These are phyloP conservation scores for Pichia sp. DNA, from an alignment of 1,139 yeast genomes.

Conservation along the genomic window DNA sequence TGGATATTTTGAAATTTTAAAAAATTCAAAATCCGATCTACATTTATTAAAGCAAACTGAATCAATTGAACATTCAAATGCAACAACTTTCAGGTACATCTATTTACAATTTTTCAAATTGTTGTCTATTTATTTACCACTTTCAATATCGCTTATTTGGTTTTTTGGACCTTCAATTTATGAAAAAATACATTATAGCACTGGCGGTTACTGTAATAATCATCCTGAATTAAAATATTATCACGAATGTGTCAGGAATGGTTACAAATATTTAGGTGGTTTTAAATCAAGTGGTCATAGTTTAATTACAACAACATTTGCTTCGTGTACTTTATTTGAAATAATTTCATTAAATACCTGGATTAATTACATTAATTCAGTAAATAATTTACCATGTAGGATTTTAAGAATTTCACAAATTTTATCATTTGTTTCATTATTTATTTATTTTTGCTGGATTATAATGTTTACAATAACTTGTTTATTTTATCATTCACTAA, in stretches of 20 bases:
- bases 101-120: slow-evolving; percentile 12
- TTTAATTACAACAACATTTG: slow-evolving; percentile 45
- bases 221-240: slow-evolving; percentile 18
- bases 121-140: slow-evolving; percentile 15
- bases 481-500: slow-evolving; percentile 53
- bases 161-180: slow-evolving; percentile 39
- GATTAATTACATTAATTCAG: slow-evolving; percentile 1
- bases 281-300: slow-evolving; percentile 64
- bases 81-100: background rate
- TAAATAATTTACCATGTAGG: background rate
- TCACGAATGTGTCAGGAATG: slow-evolving; percentile 17
- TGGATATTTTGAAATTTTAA: background rate
- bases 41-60: slow-evolving; percentile 5
- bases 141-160: slow-evolving; percentile 26
- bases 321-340: slow-evolving; percentile 38
- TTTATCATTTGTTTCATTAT: background rate
- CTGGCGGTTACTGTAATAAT: slow-evolving; percentile 39
- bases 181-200: slow-evolving; percentile 35
- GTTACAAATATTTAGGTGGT: slow-evolving; percentile 44
- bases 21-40: slow-evolving; percentile 1
- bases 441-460: slow-evolving; percentile 15
- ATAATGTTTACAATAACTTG: slow-evolving; percentile 45
- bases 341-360: slow-evolving; percentile 21
- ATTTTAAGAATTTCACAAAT: background rate
- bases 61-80: background rate